A percentile compares a stretch with the other conserved stretches of the same genome.
These are phyloP conservation scores for Parathielavia hyrcaniae DNA, from an alignment of 495 filamentous ascomycete genomes.

Conservation along the genomic window DNA sequence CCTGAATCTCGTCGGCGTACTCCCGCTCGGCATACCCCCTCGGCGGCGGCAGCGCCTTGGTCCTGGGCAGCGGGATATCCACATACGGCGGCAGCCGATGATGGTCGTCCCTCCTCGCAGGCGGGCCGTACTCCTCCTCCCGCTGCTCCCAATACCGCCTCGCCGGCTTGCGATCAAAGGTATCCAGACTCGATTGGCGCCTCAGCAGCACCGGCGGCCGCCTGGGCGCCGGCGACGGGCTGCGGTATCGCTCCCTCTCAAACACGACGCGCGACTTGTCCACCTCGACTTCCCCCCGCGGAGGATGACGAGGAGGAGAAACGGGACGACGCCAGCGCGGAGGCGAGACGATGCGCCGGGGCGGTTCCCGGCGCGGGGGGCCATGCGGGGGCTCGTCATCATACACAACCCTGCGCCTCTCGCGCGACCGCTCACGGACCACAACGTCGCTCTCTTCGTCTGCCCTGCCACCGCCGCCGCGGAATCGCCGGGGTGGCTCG, in stretches of 20 bases:
- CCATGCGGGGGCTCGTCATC: conserved; percentile 30
- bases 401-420: neutral
- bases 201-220: conserved; percentile 31
- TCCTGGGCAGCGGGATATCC: conserved; percentile 49
- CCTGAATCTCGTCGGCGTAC: conserved; percentile 53
- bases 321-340: conserved; percentile 11
- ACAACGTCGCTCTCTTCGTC: neutral
- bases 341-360: neutral
- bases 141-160: conserved; percentile 44
- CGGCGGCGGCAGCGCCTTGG: conserved; percentile 40
- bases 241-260: conserved; percentile 35
- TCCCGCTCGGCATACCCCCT: conserved; percentile 49
- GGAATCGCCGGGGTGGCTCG: neutral
- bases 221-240: conserved; percentile 31
- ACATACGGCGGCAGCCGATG: conserved; percentile 46
- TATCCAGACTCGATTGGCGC: conserved; percentile 45
- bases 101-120: conserved; percentile 33
- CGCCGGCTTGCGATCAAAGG: conserved; percentile 45
- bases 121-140: conserved; percentile 46
- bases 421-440: neutral
- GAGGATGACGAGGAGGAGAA: conserved; percentile 27
- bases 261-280: conserved; percentile 31
- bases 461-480: neutral
- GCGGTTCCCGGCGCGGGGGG: conserved; percentile 1
- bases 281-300: conserved; percentile 22